Base-by-base conservation (phyloP, 768 basidiomycete species). In the Cyclocybe cylindracea region DNA sequence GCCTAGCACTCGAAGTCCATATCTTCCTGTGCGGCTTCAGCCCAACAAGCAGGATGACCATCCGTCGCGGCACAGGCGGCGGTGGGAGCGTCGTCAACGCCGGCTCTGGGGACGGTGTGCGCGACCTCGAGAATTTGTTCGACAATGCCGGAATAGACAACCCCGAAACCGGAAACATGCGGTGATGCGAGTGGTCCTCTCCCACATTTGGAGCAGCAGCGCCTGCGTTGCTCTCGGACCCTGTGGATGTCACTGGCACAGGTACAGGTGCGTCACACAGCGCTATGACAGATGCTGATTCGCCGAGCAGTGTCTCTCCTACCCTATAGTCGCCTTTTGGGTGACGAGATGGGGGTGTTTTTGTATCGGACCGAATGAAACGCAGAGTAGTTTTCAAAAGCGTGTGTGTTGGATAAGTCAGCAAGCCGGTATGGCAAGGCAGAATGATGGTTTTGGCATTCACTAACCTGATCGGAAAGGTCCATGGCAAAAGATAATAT, bases 401-500 rank as follows among this genome's bases (percentile, higher is more conserved):
- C 24, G 24, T 24, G 5, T 5, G 24, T 5, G 5, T 24, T 31
- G 29, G 10, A 24, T 31, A 29, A 32, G 46, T 24, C n/a, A 34
- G 38, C 10, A 37, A 19, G 46, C 36, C 36, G 33, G 34, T 9
- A 37, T 14, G 14, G 33, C 14, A n/a, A 47, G 24, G 36, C 34
- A 47, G 36, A 13, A 24, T 48, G 14, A 48, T n/a, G 35, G 46
- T 11, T 41, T 9, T 41, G 4, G 36, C 8, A n/a, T 13, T 16
- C 42, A 57, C 66, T 48, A 51, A 77, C 83, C 82, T 61, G 70
- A 67, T 33, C 85, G 69, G 69, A 86, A 86, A 7, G 84, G 85
- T 2, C 81, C 81, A 61, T 86, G 83, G 51, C 80, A 85, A 59
- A 86, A 86, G 9, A 84, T 66, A 7, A 86, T 68, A 64, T 87